Evolutionary conservation across 2,329 filamentous ascomycete genomes (phyloP).

Genomic region (Colletotrichum spaethianum): DNA sequence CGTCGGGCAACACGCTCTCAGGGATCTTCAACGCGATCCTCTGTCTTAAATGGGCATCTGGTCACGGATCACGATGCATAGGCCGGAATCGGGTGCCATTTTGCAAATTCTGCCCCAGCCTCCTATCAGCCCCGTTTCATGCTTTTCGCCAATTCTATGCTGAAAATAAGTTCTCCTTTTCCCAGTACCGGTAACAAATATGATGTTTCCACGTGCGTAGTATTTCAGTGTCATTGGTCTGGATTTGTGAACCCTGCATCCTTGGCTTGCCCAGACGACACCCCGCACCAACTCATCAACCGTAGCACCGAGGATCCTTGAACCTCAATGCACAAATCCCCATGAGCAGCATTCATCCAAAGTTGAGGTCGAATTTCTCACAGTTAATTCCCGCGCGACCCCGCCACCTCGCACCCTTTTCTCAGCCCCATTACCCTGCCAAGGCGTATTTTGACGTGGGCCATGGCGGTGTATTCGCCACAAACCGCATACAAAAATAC

Average conservation of each 20-base stretch:
- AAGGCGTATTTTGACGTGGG: not conserved
- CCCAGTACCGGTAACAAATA: not conserved
- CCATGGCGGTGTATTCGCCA: not conserved
- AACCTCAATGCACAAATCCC: not conserved
- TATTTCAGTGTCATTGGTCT: constrained; percentile 10
- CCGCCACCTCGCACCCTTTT: not conserved
- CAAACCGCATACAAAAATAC: constrained; percentile 6
- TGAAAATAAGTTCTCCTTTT: not conserved
- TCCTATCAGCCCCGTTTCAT: not conserved
- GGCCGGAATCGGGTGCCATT: not conserved
- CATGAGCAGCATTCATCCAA: constrained; percentile 2
- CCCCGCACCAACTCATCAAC: constrained; percentile 7
- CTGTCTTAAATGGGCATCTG: not conserved
- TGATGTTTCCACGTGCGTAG: not conserved
- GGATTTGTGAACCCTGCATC: not conserved
- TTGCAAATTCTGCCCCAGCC: no score
- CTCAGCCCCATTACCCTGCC: not conserved
- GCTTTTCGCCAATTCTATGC: not conserved
- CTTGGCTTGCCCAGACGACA: constrained; percentile 1
- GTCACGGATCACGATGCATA: not conserved
- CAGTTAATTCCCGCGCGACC: not conserved
- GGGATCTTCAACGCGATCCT: not conserved
- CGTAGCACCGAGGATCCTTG: not conserved
- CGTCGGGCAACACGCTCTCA: not conserved
- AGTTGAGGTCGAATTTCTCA: not conserved